These are phyloP conservation scores for Helianthus annuus DNA, from an alignment of 129 eudicot genomes.

Conservation along the genomic window DNA sequence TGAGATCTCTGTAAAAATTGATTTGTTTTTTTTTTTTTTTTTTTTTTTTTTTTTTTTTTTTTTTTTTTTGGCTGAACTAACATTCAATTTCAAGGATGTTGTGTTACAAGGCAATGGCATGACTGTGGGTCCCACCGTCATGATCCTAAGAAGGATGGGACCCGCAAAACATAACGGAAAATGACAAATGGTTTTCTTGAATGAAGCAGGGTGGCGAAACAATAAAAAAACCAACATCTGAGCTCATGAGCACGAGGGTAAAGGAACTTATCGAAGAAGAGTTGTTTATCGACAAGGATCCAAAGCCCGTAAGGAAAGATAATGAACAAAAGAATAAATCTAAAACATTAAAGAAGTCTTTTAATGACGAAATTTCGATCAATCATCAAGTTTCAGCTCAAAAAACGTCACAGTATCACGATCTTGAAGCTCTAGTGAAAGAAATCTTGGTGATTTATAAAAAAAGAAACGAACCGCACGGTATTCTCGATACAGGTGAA, in stretches of 20 bases:
- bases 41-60: conserved; percentile 4
- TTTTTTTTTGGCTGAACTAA: background rate
- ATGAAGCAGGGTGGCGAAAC: conserved; percentile 43
- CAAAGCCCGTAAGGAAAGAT: conserved; percentile 36
- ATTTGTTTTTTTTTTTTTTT: background rate
- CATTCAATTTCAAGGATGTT: background rate
- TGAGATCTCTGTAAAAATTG: background rate
- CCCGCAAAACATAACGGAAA: background rate
- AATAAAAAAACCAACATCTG: conserved; percentile 33
- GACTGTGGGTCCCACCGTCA: conserved; percentile 1
- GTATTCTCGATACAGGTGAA: conserved; percentile 31
- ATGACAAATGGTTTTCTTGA: conserved; percentile 18
- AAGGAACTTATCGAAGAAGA: conserved; percentile 95
- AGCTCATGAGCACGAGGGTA: conserved; percentile 59
- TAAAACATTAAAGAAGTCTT: conserved; percentile 40
- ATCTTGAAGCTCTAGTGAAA: conserved; percentile 60
- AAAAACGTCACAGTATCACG: conserved; percentile 43
- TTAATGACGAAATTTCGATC: conserved; percentile 39
- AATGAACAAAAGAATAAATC: conserved; percentile 26
- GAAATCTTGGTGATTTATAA: conserved; percentile 59
- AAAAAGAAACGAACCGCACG: conserved; percentile 37
- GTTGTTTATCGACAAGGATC: conserved; percentile 58
- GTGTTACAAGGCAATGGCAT: background rate
- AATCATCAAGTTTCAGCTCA: conserved; percentile 35
- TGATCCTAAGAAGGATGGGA: conserved; percentile 10